These are phyloP conservation scores for Pezicula radicicola DNA, from an alignment of 2,329 filamentous ascomycete genomes.

Conservation along the genomic window DNA sequence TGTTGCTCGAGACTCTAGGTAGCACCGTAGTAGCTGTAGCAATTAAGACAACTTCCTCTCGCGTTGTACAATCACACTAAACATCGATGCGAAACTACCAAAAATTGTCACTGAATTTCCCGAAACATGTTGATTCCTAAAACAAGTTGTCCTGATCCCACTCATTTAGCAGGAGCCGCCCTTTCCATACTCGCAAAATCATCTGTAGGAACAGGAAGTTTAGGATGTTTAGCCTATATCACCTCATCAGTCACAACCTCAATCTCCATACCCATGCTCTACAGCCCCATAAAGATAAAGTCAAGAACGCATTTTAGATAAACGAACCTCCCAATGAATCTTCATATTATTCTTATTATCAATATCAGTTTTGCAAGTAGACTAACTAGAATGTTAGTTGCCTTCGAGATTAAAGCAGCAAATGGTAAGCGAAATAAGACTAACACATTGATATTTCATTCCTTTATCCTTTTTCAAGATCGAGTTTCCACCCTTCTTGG, in stretches of 20 bases:
- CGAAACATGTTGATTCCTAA: too few relatives aligned
- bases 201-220: neutral
- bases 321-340: neutral
- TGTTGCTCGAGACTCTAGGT: too few relatives aligned
- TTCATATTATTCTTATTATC: constrained; percentile 1
- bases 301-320: neutral
- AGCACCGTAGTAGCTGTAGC: too few relatives aligned
- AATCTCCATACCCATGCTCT: neutral
- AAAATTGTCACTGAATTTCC: too few relatives aligned
- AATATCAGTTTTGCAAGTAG: neutral
- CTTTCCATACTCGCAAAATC: neutral
- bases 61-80: too few relatives aligned
- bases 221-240: constrained; percentile 1
- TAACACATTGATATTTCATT: neutral
- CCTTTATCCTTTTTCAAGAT: neutral
- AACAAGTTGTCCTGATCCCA: too few relatives aligned
- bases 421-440: neutral
- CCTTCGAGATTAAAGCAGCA: neutral
- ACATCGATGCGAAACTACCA: too few relatives aligned
- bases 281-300: neutral
- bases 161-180: neutral
- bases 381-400: neutral
- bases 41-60: too few relatives aligned
- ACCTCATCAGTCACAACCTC: neutral
- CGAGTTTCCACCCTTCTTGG: constrained; percentile 1